Base-by-base conservation (phyloP, 208 protist species). In the Trypanosoma brucei region DNA sequence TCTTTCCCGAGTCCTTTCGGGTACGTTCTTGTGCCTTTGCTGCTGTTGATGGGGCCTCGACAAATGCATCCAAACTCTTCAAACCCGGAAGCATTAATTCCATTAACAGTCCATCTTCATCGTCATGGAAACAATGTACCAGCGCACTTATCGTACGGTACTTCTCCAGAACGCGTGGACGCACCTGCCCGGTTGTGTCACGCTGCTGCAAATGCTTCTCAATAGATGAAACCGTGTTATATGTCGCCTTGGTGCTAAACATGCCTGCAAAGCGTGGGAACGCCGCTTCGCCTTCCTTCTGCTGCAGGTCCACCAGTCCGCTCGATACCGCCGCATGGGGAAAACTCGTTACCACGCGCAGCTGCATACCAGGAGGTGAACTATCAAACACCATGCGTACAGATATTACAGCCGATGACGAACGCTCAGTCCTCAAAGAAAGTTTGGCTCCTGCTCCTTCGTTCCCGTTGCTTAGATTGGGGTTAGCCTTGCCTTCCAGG, bases 101-200 rank as follows among this genome's bases (percentile, higher is more conserved):
- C 33, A 75, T 68, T 68, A 84, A 55, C 35, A 93, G 71, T n/a
- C 71, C 79, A 22, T 73, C 34, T 22, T 65, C 67, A 51, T 80
- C 81, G 48, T 73, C 70, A 61, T 93, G 86, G 62, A 85, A 80
- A 62, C 86, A 93, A 70, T 93, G 86, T 46, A 93, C 70, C 30
- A 90, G 62, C 14, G 75, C 65, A 13, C 51, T 72, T 2, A 85
- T 40, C 33, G 69, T 75, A 62, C 76, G 62, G 62, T 85, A 87
- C 33, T 72, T 78, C 60, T 72, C 58, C n/a, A 72, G 40, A 44
- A 93, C 38, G 7, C 68, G 56, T 2, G 30, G 36, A 48, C 59
- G 62, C 59, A 84, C 46, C 8, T 54, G 67, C 11, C 59, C 68
- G 31, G 68, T 69, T 8, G 49, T 40, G 36, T 56, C 63, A 14